phyloP scores from a whole-genome alignment of 768 basidiomycete genomes.

The Dentipellis fragilis region DNA sequence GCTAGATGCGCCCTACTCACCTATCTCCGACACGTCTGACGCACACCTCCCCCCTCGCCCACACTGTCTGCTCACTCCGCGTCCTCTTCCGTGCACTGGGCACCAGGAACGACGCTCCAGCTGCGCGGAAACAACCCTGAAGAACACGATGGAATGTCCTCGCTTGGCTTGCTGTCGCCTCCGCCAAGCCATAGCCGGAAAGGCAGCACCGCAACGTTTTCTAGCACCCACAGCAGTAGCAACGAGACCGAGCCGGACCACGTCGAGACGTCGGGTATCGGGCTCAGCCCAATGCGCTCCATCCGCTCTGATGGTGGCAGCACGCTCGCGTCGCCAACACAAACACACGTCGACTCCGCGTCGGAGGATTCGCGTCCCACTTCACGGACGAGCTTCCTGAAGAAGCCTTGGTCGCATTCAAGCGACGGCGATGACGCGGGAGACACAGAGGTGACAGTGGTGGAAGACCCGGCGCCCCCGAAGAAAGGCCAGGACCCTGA shows the following conservation, averaged over 20 bases:
- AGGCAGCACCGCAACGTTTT: constrained; percentile 44
- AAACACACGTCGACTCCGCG: constrained; percentile 29
- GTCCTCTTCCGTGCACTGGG: constrained; percentile 43
- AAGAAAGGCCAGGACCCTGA: constrained; percentile 9
- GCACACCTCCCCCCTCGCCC: constrained; percentile 56
- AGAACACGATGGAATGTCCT: constrained; percentile 39
- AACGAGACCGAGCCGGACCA: constrained; percentile 31
- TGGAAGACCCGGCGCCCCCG: background rate
- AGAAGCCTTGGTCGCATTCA: constrained; percentile 9
- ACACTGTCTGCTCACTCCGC: constrained; percentile 49
- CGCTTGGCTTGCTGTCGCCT: constrained; percentile 39
- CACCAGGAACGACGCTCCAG: constrained; percentile 31
- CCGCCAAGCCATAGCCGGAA: constrained; percentile 41
- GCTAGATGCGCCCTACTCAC: constrained; percentile 20
- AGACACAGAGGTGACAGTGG: background rate
- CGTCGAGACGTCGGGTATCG: constrained; percentile 9
- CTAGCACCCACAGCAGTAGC: constrained; percentile 34
- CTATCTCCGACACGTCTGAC: constrained; percentile 25
- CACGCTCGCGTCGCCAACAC: constrained; percentile 26
- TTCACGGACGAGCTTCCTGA: constrained; percentile 14
- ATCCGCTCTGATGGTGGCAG: constrained; percentile 25
- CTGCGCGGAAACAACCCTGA: constrained; percentile 66
- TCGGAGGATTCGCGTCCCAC: constrained; percentile 19
- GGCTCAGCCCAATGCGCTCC: constrained; percentile 11
- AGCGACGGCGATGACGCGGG: constrained; percentile 7